These are phyloP conservation scores for Colletotrichum chrysophilum DNA, from an alignment of 2,329 filamentous ascomycete genomes.

Conservation along the genomic window DNA sequence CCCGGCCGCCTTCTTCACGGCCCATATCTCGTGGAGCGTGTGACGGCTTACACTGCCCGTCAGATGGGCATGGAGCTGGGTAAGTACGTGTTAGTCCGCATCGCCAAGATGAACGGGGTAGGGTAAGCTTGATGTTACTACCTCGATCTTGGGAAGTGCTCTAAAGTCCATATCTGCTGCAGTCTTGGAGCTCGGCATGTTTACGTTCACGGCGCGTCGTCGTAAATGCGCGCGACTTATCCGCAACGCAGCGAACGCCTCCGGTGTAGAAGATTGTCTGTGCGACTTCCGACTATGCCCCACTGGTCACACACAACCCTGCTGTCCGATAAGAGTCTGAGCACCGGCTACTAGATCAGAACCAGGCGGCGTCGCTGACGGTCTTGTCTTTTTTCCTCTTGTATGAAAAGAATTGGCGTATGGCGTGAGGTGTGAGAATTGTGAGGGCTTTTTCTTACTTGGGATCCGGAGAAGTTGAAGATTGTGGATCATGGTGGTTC, in stretches of 20 bases:
- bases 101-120: neutral
- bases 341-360: neutral
- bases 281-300: neutral
- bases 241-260: neutral
- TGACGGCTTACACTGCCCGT: slow-evolving; percentile 78
- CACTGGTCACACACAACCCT: neutral
- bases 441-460: neutral
- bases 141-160: slow-evolving; percentile 62
- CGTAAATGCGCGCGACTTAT: neutral
- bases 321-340: neutral
- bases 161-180: slow-evolving; percentile 44
- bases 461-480: neutral
- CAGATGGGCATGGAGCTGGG: slow-evolving; percentile 79
- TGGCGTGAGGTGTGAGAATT: neutral
- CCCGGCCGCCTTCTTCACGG: slow-evolving; percentile 57
- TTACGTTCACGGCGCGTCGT: neutral
- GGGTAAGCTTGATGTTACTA: slow-evolving; percentile 26
- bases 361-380: neutral
- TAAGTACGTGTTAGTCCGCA: neutral
- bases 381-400: neutral
- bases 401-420: neutral
- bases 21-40: slow-evolving; percentile 78
- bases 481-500: neutral
- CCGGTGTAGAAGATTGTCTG: neutral
- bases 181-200: neutral